Evolutionary conservation across 2,329 filamentous ascomycete genomes (phyloP).

Genomic region (Aspergillus tamarii): DNA sequence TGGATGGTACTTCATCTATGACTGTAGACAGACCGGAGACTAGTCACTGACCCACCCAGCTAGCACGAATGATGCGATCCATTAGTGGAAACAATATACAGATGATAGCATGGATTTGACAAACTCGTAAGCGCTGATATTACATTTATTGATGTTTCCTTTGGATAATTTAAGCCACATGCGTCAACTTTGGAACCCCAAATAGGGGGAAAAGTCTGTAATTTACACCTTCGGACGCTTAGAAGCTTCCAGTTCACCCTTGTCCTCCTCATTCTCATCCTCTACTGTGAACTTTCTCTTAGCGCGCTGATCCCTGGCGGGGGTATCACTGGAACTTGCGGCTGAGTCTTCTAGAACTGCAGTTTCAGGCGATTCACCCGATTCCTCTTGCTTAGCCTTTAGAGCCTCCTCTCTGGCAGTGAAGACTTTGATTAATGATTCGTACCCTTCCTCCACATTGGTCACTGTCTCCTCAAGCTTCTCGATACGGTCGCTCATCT

Average conservation of each 20-base stretch:
- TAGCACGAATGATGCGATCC: conserved; percentile 18
- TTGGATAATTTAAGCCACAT: conserved; percentile 8
- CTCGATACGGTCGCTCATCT: conserved; percentile 58
- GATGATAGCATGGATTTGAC: not conserved
- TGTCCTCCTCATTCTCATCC: conserved; percentile 33
- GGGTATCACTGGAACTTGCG: conserved; percentile 19
- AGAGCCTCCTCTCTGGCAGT: conserved; percentile 34
- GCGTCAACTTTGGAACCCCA: not conserved
- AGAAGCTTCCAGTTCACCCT: conserved; percentile 18
- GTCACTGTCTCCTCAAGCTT: conserved; percentile 63
- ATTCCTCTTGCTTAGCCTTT: conserved; percentile 28
- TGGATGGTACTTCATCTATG: conserved; percentile 29
- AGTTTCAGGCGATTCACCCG: conserved; percentile 30
- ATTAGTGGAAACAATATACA: conserved; percentile 2
- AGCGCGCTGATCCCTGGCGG: conserved; percentile 22
- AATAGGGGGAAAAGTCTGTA: conserved; percentile 2
- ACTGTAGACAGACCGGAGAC: conserved; percentile 33
- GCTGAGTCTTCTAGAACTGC: conserved; percentile 30
- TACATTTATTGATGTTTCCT: conserved; percentile 8
- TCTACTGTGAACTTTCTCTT: conserved; percentile 39
- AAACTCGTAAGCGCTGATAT: not conserved
- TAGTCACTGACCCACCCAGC: conserved; percentile 24
- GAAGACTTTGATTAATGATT: conserved; percentile 54
- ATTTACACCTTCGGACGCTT: conserved; percentile 40
- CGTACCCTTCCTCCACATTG: conserved; percentile 62